Evolutionary conservation across 371 early-diverging fungal species (phyloP).

Genomic region (Mucor sp.): DNA sequence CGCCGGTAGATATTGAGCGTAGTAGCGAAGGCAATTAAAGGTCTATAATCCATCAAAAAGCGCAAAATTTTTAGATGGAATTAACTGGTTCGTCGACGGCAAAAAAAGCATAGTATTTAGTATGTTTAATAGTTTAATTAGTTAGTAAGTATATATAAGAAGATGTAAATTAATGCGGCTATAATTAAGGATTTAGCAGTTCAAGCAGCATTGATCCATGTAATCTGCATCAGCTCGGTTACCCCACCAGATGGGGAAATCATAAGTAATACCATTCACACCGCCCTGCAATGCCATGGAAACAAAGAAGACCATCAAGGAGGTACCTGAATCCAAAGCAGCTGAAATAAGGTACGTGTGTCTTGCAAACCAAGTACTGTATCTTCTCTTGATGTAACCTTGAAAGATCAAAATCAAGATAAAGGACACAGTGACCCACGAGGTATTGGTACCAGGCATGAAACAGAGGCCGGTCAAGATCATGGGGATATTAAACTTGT

Average conservation of each 20-base stretch:
- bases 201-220: conserved; percentile 24
- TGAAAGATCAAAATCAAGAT: conserved; percentile 44
- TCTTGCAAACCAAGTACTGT: conserved; percentile 53
- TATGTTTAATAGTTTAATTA: too few species aligned
- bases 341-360: conserved; percentile 60
- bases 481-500: conserved; percentile 49
- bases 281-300: conserved; percentile 56
- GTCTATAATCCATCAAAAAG: too few species aligned
- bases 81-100: too few species aligned
- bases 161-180: too few species aligned
- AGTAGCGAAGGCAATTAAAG: too few species aligned
- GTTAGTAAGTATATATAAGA: too few species aligned
- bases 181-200: conserved; percentile 5
- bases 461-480: conserved; percentile 44
- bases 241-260: conserved; percentile 59
- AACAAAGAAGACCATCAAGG: conserved; percentile 52
- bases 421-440: conserved; percentile 46
- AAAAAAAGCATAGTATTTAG: too few species aligned
- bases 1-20: too few species aligned
- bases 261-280: conserved; percentile 35
- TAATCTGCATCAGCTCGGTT: conserved; percentile 33
- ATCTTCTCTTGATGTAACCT: conserved; percentile 44
- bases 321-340: conserved; percentile 61
- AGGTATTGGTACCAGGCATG: conserved; percentile 44
- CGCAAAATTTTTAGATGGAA: too few species aligned